Evolutionary conservation across 257 asterid species (phyloP).

Genomic region (Nicotiana knightiana): DNA sequence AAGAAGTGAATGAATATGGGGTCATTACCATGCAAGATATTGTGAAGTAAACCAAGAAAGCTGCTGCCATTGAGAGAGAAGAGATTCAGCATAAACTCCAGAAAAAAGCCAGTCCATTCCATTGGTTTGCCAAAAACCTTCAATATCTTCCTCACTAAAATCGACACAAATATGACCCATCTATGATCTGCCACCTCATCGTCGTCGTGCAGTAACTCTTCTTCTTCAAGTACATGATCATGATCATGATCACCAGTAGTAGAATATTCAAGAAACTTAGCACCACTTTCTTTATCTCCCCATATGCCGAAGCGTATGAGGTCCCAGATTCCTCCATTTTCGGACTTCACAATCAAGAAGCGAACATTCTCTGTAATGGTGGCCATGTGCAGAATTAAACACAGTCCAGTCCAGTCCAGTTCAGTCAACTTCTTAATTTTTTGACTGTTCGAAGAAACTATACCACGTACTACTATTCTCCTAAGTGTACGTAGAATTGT

Average conservation of each 20-base stretch:
- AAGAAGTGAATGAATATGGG: neutral
- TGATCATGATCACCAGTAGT: too few species aligned
- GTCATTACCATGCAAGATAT: conserved; percentile 46
- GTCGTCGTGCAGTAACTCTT: neutral
- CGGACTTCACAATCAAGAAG: conserved; percentile 55
- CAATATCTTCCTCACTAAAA: conserved; percentile 56
- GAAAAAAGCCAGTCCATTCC: conserved; percentile 56
- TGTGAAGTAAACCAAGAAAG: conserved; percentile 42
- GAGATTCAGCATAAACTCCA: conserved; percentile 74
- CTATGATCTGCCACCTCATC: conserved; percentile 34
- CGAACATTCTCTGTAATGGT: neutral
- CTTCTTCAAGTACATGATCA: neutral
- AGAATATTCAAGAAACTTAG: conserved; percentile 50
- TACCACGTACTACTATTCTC: too few species aligned
- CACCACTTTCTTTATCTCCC: conserved; percentile 28
- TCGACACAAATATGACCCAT: conserved; percentile 78
- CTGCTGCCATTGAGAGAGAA: conserved; percentile 59
- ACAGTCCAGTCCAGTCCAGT: neutral
- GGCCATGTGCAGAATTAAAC: neutral
- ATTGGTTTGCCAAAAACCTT: conserved; percentile 55
- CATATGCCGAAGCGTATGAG: conserved; percentile 40
- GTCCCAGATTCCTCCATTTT: conserved; percentile 64
- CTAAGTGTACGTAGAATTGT: too few species aligned
- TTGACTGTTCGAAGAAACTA: too few species aligned
- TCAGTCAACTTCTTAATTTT: neutral